These are phyloP conservation scores for Phytophthora parvispora DNA, from an alignment of 352 stramenopile genomes.

Conservation along the genomic window DNA sequence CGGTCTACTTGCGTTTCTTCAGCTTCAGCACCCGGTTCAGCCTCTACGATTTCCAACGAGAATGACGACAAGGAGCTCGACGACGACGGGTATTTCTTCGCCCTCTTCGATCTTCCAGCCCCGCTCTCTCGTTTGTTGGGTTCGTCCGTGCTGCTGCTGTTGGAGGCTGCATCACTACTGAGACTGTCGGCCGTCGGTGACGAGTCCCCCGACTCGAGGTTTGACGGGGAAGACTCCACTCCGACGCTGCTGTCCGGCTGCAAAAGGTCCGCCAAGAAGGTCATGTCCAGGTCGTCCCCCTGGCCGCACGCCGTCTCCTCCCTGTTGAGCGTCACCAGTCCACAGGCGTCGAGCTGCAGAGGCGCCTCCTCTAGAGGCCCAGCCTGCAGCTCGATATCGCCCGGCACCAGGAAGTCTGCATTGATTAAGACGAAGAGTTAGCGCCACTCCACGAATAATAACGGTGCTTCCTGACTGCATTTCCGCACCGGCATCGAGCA, in stretches of 20 bases:
- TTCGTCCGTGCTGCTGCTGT: background rate
- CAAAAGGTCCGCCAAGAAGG: background rate
- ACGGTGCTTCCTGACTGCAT: too few relatives aligned
- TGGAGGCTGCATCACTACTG: background rate
- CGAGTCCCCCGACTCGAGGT: background rate
- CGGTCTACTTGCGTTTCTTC: conserved; percentile 25
- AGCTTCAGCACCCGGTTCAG: conserved; percentile 17
- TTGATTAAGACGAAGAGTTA: too few relatives aligned
- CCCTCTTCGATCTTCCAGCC: conserved; percentile 6
- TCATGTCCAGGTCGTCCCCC: background rate
- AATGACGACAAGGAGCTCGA: background rate
- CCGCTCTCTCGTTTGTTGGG: background rate
- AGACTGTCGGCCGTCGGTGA: background rate
- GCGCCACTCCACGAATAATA: too few relatives aligned
- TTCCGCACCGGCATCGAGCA: too few relatives aligned
- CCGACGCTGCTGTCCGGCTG: background rate
- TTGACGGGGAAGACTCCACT: background rate
- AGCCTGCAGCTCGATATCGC: too few relatives aligned
- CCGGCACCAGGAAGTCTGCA: too few relatives aligned
- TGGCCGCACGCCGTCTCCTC: too few relatives aligned
- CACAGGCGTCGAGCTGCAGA: too few relatives aligned
- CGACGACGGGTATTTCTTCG: conserved; percentile 15
- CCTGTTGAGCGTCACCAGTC: too few relatives aligned
- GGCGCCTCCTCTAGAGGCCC: too few relatives aligned
- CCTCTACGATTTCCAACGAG: conserved; percentile 11